These are phyloP conservation scores for Neostapfia colusana DNA, from an alignment of 176 grass and related monocot species.

Conservation along the genomic window DNA sequence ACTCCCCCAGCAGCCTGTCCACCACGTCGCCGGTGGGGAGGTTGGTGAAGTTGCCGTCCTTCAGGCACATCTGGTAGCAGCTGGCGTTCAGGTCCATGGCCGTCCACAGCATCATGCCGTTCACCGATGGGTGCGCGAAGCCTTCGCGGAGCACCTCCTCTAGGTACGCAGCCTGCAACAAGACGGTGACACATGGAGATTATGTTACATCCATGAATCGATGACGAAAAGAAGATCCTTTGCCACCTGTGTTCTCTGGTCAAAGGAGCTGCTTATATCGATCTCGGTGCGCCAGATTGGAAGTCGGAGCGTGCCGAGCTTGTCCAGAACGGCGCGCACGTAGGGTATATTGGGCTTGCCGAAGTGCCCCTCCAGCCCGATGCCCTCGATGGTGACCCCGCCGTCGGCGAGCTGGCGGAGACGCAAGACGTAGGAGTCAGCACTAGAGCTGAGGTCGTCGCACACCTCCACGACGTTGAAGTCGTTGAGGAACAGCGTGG, in stretches of 20 bases:
- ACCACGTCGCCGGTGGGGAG: constrained; percentile 69
- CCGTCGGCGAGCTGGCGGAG: constrained; percentile 59
- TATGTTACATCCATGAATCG: too few species aligned
- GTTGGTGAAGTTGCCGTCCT: constrained; percentile 54
- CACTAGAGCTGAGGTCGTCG: constrained; percentile 72
- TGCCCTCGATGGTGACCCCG: constrained; percentile 67
- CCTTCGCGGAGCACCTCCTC: constrained; percentile 80
- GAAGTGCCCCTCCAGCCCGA: constrained; percentile 83
- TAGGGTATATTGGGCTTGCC: constrained; percentile 68
- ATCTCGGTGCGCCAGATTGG: constrained; percentile 91
- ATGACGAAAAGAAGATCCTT: too few species aligned
- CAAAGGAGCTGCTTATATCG: constrained; percentile 62
- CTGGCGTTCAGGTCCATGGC: constrained; percentile 48
- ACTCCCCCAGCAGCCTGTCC: constrained; percentile 66
- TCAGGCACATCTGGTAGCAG: constrained; percentile 98
- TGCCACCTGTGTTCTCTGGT: constrained; percentile 52
- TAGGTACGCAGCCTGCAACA: constrained; percentile 35
- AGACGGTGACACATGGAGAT: too few species aligned
- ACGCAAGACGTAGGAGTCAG: constrained; percentile 62
- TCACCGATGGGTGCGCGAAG: constrained; percentile 70
- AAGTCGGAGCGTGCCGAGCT: constrained; percentile 69
- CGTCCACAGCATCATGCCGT: constrained; percentile 82
- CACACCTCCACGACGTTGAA: constrained; percentile 86
- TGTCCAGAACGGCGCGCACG: constrained; percentile 79
- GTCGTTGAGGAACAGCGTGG: constrained; percentile 93